Evolutionary conservation across 257 asterid species (phyloP), one percentile per base, ranked within the genome.

Genomic region (Penstemon davidsonii): DNA sequence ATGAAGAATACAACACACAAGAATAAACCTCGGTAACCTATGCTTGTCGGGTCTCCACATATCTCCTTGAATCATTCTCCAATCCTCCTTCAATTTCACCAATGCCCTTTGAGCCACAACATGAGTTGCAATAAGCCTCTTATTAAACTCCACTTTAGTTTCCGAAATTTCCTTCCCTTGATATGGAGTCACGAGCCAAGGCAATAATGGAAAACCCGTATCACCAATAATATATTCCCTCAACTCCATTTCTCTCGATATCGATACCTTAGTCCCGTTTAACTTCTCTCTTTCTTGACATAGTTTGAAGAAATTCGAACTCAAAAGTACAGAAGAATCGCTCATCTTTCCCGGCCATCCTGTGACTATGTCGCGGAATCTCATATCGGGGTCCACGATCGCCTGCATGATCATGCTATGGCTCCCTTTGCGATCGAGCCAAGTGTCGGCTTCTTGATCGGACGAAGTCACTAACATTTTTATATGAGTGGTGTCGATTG

Each of bases 11-110:
- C 98, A 92, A 71, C 98, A 92, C 3, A 83, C 98, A 3, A 84
- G 83, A 6, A 92, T 82, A 51, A 86, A 82, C 79, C 96, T 85
- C 0, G 98, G 98, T 33, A 92, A 69, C 85, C 74, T 89, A 56
- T 87, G 90, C 84, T 77, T 86, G 76, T 91, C 96, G 0, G 97
- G 97, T 43, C 95, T 82, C 95, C 95, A 88, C 95, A 89, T 76
- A 3, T 77, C 86, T 61, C 91, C 95, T 15, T 73, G 75, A n/a
- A 91, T 81, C 87, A 91, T 85, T 82, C 72, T 88, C 96, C 97
- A 91, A 5, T 47, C 85, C 3, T 81, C 89, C 79, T 91, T 91
- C 68, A 88, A 40, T 79, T 87, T 84, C 12, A 78, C 64, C 71
- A 91, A 60, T 0, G 96, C 95, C 74, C 67, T 84, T 6, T 78